Evolutionary conservation across 1,284 basidiomycete species (phyloP), one percentile per base, ranked within the genome.

Genomic region (Microbotryum lychnidis-dioicae): DNA sequence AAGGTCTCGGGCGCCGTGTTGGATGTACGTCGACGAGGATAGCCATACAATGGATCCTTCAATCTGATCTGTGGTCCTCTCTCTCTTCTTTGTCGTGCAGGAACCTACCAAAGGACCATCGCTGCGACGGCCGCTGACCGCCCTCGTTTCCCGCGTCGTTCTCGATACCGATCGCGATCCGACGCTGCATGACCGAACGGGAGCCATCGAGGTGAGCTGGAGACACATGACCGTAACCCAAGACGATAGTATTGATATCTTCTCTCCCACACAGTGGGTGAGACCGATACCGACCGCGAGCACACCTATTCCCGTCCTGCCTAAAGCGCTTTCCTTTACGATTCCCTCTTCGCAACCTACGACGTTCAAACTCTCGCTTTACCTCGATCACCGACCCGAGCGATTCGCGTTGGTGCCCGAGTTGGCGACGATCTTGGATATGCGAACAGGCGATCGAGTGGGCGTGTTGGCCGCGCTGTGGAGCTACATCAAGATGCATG

Each of bases 401-500:
- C 86, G 89, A 62, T 94, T 84, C 77, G 87, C 87, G 71, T 80
- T 97, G 20, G 77, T 84, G 4, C 82, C 87, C 0, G 88, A 91
- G 49, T 80, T 98, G 79, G 85, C 82, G 0, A 80, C 80, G 50
- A 75, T 94, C 33, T 79, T 97, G 47, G 86, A 85, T 25, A 80
- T 94, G 70, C 86, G 87, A 66, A 89, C 97, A 73, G 91, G 90
- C 46, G 91, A 89, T 46, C 82, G 90, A 27, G 79, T 87, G 14
- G 89, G 87, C 14, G 83, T 91, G 21, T 82, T 97, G 47, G 85
- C 89, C 61, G 83, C 88, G 0, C 75, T 97, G 12, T 97, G 93
- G 93, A 88, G 87, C 70, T 92, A 96, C 70, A 87, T 97, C 77
- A 94, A 94, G 75, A 78, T 86, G 21, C 81, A 88, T 64, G 84